Percentiles rank a stretch among this genome's conserved stretches.
Evolutionary conservation across 305 asterid species (phyloP).

Genomic region (Fraxinus xanthoxyloides): DNA sequence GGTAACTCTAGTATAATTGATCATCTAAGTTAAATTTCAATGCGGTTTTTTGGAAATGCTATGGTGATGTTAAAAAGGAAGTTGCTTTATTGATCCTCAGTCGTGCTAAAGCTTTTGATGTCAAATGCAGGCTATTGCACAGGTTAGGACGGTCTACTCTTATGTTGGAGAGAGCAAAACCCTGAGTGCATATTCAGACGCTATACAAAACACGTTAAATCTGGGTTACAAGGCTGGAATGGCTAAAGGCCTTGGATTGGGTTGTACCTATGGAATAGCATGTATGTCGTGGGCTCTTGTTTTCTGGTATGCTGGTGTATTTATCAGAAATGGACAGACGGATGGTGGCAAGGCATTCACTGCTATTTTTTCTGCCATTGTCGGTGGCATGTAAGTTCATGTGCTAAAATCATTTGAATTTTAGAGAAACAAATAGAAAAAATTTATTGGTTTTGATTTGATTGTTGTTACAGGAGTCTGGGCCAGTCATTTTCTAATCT

Average conservation of each 20-base stretch:
- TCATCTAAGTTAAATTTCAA: background rate
- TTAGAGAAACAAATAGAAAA: background rate
- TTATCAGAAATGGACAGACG: conserved; percentile 79
- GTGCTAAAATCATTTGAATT: background rate
- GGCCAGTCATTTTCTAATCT: conserved; percentile 97
- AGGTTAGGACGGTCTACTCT: conserved; percentile 95
- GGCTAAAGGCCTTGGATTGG: conserved; percentile 98
- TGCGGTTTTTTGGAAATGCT: background rate
- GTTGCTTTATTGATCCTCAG: background rate
- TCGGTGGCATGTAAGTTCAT: conserved; percentile 91
- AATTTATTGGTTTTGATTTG: conserved; percentile 6
- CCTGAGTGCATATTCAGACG: conserved; percentile 77
- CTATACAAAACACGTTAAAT: conserved; percentile 80
- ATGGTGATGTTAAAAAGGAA: background rate
- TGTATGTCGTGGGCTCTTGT: conserved; percentile 99
- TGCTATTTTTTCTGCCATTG: conserved; percentile 93
- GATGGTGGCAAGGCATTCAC: conserved; percentile 99
- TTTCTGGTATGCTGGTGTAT: conserved; percentile 99
- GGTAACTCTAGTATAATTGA: background rate
- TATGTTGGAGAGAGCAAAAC: conserved; percentile 89
- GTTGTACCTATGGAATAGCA: conserved; percentile 95
- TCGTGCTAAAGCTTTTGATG: background rate
- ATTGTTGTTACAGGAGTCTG: conserved; percentile 69
- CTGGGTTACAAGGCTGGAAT: conserved; percentile 97
- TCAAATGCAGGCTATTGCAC: conserved; percentile 79